A percentile compares a stretch with the other conserved stretches of the same genome.
phyloP scores from a whole-genome alignment of 495 filamentous ascomycete species.

The Annulohypoxylon bovei region DNA sequence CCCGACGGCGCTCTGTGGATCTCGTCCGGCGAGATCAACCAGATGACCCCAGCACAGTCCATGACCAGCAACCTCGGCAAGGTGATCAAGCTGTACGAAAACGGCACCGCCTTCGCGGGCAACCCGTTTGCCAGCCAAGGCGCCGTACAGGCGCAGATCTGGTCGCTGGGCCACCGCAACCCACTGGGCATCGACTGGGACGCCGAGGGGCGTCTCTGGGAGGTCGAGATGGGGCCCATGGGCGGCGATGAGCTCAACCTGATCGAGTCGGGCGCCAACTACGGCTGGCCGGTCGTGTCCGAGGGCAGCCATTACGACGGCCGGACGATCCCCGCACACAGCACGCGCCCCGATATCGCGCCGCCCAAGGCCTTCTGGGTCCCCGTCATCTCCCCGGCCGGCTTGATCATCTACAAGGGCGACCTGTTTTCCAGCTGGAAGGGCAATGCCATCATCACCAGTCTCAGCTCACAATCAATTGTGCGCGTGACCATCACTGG shows the following conservation, averaged over 20 bases:
- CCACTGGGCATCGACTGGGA: constrained; percentile 53
- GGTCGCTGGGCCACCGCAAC: constrained; percentile 50
- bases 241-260: constrained; percentile 54
- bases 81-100: constrained; percentile 49
- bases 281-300: constrained; percentile 51
- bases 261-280: constrained; percentile 49
- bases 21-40: constrained; percentile 50
- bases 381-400: constrained; percentile 50
- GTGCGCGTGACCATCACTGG: constrained; percentile 49
- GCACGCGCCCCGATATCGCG: constrained; percentile 48
- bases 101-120: constrained; percentile 47
- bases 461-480: constrained; percentile 44
- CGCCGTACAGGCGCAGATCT: constrained; percentile 45
- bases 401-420: constrained; percentile 53
- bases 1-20: constrained; percentile 48
- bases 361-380: constrained; percentile 52
- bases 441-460: constrained; percentile 50
- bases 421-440: constrained; percentile 48
- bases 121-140: constrained; percentile 51
- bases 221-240: constrained; percentile 53
- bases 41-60: constrained; percentile 48
- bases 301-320: constrained; percentile 51
- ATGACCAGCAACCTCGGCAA: constrained; percentile 53
- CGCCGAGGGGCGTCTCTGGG: constrained; percentile 50
- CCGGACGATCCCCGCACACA: constrained; percentile 47